phyloP scores from a whole-genome alignment of 108 stramenopile genomes.

The Cyclotella choctawhatcheeana region DNA sequence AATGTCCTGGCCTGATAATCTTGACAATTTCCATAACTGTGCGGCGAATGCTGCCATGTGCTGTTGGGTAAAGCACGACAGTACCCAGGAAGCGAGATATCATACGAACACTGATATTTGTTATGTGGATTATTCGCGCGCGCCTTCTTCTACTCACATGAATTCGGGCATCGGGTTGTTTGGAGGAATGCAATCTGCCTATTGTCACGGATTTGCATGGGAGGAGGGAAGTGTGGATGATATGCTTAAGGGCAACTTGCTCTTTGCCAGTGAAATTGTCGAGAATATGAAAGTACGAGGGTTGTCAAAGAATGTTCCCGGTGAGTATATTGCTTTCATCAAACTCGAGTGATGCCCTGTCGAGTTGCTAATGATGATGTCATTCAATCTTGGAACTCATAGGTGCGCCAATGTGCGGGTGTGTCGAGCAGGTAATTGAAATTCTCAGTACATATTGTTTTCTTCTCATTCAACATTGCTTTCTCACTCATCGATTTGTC shows the following conservation, averaged over 20 bases:
- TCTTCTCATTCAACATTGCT: not conserved
- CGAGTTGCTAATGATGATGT: not conserved
- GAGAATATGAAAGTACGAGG: conserved; percentile 9
- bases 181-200: not conserved
- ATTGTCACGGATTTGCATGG: conserved; percentile 17
- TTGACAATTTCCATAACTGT: not conserved
- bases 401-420: conserved; percentile 14
- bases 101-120: not conserved
- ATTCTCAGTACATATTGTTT: not conserved
- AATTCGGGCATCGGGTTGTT: not conserved
- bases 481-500: not conserved
- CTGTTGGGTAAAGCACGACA: conserved; percentile 5
- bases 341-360: not conserved
- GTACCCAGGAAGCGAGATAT: not conserved
- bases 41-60: conserved; percentile 4
- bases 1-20: conserved; percentile 3
- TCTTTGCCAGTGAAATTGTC: conserved; percentile 2
- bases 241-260: conserved; percentile 7
- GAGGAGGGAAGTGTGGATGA: not conserved
- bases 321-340: not conserved
- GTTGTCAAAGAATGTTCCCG: not conserved
- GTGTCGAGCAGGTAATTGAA: conserved; percentile 2
- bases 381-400: not conserved
- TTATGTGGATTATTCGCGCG: conserved; percentile 9
- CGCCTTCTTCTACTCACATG: conserved; percentile 1